Evolutionary conservation across 1,139 yeast species (phyloP).

Genomic region (Geotrichum fermentans): DNA sequence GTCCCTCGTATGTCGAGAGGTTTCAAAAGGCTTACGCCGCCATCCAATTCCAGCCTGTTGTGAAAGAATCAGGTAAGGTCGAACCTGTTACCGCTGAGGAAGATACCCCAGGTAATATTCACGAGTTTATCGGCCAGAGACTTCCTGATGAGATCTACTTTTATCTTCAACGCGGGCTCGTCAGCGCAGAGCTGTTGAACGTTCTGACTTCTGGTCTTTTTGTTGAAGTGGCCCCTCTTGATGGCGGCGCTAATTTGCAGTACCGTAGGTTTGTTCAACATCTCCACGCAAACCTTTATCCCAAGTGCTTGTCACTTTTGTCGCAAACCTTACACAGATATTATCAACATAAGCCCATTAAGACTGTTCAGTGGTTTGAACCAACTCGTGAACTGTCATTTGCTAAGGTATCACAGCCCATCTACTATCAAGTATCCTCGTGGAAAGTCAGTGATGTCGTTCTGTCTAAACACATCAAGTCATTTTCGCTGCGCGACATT

Average conservation of each 20-base stretch:
- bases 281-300: constrained; percentile 46
- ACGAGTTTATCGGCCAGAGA: constrained; percentile 77
- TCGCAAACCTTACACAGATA: constrained; percentile 77
- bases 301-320: constrained; percentile 60
- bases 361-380: constrained; percentile 48
- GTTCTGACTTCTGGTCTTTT: constrained; percentile 63
- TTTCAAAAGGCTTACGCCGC: constrained; percentile 53
- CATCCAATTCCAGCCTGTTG: constrained; percentile 60
- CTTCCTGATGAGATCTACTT: constrained; percentile 82
- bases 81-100: constrained; percentile 46
- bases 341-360: constrained; percentile 69
- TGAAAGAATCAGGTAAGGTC: constrained; percentile 64
- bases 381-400: constrained; percentile 32
- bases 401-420: constrained; percentile 25
- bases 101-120: constrained; percentile 70
- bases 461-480: constrained; percentile 14
- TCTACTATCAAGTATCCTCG: constrained; percentile 24
- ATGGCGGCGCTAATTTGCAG: constrained; percentile 54
- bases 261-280: constrained; percentile 54
- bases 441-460: constrained; percentile 25
- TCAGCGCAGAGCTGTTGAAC: constrained; percentile 61
- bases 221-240: constrained; percentile 65
- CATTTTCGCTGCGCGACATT: constrained; percentile 8
- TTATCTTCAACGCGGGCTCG: constrained; percentile 73
- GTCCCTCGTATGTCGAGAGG: constrained; percentile 33